phyloP scores from a whole-genome alignment of 2,329 filamentous ascomycete genomes.

The Periconia sp. region DNA sequence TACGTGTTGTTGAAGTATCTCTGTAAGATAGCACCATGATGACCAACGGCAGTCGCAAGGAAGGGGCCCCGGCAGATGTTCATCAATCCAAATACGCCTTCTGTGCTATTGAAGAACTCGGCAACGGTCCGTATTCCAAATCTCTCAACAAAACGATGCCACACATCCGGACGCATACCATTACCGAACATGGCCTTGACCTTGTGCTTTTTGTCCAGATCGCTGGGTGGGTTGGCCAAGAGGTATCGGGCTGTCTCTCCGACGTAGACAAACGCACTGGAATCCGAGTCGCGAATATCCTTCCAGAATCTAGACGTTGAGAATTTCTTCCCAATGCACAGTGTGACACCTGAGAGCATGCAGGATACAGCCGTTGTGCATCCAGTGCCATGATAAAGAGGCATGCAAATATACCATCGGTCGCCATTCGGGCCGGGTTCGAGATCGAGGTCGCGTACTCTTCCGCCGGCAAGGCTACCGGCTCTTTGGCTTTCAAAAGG shows the following conservation, averaged over 20 bases:
- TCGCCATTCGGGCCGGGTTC: slow-evolving; percentile 54
- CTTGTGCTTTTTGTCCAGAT: slow-evolving; percentile 64
- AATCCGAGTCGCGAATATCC: slow-evolving; percentile 70
- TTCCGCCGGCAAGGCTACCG: slow-evolving; percentile 45
- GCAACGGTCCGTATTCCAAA: slow-evolving; percentile 67
- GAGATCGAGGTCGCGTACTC: slow-evolving; percentile 45
- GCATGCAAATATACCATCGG: slow-evolving; percentile 79
- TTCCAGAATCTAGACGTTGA: slow-evolving; percentile 73
- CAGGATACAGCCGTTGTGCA: slow-evolving; percentile 64
- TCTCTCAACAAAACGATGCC: slow-evolving; percentile 67
- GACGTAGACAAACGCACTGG: slow-evolving; percentile 78
- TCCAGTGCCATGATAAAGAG: slow-evolving; percentile 77
- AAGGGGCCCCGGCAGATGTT: slow-evolving; percentile 68
- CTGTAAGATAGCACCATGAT: slow-evolving; percentile 70
- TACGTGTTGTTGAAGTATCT: slow-evolving; percentile 59
- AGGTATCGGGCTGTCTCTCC: slow-evolving; percentile 79
- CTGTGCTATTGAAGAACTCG: slow-evolving; percentile 81
- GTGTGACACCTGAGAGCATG: slow-evolving; percentile 61
- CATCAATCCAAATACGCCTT: slow-evolving; percentile 69
- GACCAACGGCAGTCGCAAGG: slow-evolving; percentile 68
- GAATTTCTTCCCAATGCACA: slow-evolving; percentile 71
- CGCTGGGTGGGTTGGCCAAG: slow-evolving; percentile 69
- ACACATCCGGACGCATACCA: slow-evolving; percentile 72
- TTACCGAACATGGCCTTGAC: slow-evolving; percentile 69
- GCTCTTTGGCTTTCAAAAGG: slow-evolving; percentile 62